Evolutionary conservation across 1,284 basidiomycete genomes (phyloP).

Genomic region (Meira miltonrushii): DNA sequence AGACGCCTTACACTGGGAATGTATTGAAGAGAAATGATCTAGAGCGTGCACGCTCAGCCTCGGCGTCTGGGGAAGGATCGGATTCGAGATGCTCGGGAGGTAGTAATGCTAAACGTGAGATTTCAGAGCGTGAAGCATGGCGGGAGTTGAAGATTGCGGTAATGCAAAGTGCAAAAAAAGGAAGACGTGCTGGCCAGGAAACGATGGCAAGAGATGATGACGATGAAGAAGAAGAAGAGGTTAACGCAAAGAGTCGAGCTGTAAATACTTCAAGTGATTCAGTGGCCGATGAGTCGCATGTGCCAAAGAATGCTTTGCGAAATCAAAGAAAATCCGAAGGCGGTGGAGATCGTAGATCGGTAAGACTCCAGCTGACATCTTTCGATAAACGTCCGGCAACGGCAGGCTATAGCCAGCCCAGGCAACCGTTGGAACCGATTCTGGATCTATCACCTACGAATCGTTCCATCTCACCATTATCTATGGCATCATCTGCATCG

Average conservation of each 20-base stretch:
- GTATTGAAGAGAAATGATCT: slow-evolving; percentile 27
- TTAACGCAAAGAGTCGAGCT: background rate
- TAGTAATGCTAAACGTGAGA: slow-evolving; percentile 45
- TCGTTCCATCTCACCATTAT: too few species aligned
- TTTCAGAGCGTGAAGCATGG: slow-evolving; percentile 49
- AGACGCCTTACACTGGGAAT: background rate
- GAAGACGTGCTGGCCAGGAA: background rate
- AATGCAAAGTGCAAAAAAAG: slow-evolving; percentile 43
- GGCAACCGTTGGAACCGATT: too few species aligned
- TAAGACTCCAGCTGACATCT: too few species aligned
- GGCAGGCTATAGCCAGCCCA: too few species aligned
- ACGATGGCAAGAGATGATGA: background rate
- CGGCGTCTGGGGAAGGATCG: slow-evolving; percentile 27
- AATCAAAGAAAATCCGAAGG: too few species aligned
- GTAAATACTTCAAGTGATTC: too few species aligned
- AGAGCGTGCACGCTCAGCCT: slow-evolving; percentile 31
- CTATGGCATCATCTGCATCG: too few species aligned
- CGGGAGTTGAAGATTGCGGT: slow-evolving; percentile 47
- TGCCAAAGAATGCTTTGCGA: too few species aligned
- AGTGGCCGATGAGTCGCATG: too few species aligned
- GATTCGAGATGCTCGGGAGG: slow-evolving; percentile 49
- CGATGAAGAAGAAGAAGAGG: background rate
- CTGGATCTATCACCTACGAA: too few species aligned
- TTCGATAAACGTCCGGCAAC: too few species aligned
- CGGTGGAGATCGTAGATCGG: too few species aligned